Base-by-base conservation (phyloP, 2,329 filamentous ascomycete species). In the Penicillium sp. region DNA sequence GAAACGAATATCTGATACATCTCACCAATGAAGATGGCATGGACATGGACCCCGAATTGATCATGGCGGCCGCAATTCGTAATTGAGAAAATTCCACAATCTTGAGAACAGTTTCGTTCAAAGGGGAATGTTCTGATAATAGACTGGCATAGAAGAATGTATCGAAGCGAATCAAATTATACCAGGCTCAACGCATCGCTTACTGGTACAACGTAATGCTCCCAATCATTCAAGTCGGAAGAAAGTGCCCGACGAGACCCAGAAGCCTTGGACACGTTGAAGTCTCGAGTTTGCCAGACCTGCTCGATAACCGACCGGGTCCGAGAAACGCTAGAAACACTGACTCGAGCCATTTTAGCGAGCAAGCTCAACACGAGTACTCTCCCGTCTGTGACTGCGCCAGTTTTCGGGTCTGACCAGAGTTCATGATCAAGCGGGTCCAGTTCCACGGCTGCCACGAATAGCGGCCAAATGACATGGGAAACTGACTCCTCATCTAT, bases 391-490 rank as follows among this genome's bases (percentile, higher is more conserved):
- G 54, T 40, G 6, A 45, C n/a, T 13, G 37, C 25, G n/a, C 55
- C 48, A 2, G 55, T 58, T 14, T 45, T 35, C 4, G 58, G 52
- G 14, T 61, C 48, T 8, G 25, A 11, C 51, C 79, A 80, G 0
- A 79, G 62, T 22, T 72, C 69, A 3, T 73, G 30, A 4, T 77
- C 74, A 1, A 76, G 64, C 26, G 73, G 68, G 56, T 76, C 76
- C 26, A 76, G 56, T 38, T 76, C 74, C 0, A 75, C 75, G 1
- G 69, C 69, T 1, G 67, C 62, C 6, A 65, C 59, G 1, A 75
- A 65, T 1, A 72, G 46, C 4, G 70, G 64, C 33, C 73, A 72
- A 14, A 66, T 62, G 19, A 65, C 58, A 16, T 70, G 48, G 10
- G 62, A 57, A 5, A 55, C 60, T 7, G 48, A 51, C n/a, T 35